A percentile compares a stretch with the other conserved stretches of the same genome.
phyloP scores from a whole-genome alignment of 768 basidiomycete genomes.

The Agaricus blazei region DNA sequence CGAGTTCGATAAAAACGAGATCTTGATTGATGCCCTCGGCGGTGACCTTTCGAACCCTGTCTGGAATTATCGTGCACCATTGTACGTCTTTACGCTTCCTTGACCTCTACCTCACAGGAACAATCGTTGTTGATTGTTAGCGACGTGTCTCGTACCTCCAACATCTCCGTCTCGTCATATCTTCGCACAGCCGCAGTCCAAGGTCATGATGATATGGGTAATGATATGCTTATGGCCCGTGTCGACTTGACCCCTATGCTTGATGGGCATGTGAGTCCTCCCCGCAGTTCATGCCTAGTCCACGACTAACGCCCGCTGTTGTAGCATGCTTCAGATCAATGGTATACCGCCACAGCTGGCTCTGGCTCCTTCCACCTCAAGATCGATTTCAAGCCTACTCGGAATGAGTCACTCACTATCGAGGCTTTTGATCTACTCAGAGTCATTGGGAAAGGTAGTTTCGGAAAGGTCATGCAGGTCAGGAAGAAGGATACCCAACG shows the following conservation, averaged over 20 bases:
- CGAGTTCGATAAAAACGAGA: constrained; percentile 97
- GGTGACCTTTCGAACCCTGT: constrained; percentile 88
- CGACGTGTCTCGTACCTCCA: constrained; percentile 93
- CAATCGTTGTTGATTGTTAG: constrained; percentile 31
- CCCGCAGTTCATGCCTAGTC: background rate
- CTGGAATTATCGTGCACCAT: constrained; percentile 95
- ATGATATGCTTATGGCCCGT: constrained; percentile 91
- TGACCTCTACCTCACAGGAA: background rate
- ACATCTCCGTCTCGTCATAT: constrained; percentile 88
- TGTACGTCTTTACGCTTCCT: constrained; percentile 50
- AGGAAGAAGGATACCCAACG: constrained; percentile 98
- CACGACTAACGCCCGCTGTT: background rate
- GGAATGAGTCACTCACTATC: constrained; percentile 84
- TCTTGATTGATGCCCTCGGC: constrained; percentile 91
- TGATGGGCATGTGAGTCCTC: constrained; percentile 60
- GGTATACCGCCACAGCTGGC: constrained; percentile 81
- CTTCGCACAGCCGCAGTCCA: constrained; percentile 75
- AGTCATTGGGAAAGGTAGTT: constrained; percentile 96
- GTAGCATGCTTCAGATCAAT: constrained; percentile 84
- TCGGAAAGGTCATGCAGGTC: constrained; percentile 99
- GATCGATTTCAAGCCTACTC: constrained; percentile 86
- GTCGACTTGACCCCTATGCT: constrained; percentile 84
- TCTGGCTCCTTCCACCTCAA: constrained; percentile 93
- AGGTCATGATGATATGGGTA: constrained; percentile 92
- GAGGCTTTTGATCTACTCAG: constrained; percentile 96